A percentile compares a stretch with the other conserved stretches of the same genome.
Evolutionary conservation across 352 stramenopile species (phyloP).

Genomic region (Globisporangium nagaii): DNA sequence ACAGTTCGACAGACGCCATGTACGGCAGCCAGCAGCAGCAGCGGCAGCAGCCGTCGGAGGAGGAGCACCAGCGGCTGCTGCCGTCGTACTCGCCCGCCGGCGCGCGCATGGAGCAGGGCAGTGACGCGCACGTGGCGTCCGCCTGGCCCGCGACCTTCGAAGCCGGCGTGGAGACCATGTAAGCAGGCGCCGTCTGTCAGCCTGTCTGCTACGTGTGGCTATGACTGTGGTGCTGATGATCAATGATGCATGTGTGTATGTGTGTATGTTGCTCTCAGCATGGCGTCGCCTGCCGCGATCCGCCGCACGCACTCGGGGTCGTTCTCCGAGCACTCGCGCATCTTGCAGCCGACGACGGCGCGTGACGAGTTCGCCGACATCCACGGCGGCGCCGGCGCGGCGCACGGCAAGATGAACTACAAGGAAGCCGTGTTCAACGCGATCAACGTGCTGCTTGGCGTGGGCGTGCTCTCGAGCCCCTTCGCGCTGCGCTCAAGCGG

Average conservation of each 20-base stretch:
- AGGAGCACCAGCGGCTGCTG: constrained; percentile 34
- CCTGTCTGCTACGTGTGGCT: neutral
- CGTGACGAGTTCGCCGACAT: neutral
- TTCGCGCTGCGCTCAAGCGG: constrained; percentile 79
- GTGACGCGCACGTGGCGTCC: constrained; percentile 19
- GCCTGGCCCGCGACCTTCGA: constrained; percentile 76
- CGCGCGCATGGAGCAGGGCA: constrained; percentile 22
- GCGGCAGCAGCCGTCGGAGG: neutral
- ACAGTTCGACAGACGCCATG: constrained; percentile 2
- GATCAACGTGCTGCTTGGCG: constrained; percentile 84
- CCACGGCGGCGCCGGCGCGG: constrained; percentile 2
- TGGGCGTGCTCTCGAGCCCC: constrained; percentile 78
- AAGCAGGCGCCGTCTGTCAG: constrained; percentile 4
- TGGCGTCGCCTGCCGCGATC: constrained; percentile 50
- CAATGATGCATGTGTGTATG: neutral
- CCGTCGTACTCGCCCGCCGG: constrained; percentile 62
- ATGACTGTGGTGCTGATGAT: neutral
- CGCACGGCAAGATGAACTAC: constrained; percentile 58
- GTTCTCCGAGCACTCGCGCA: constrained; percentile 36
- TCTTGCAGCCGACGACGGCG: constrained; percentile 22
- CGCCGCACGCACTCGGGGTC: constrained; percentile 25
- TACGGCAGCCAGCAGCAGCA: constrained; percentile 45
- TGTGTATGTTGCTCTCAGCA: constrained; percentile 16
- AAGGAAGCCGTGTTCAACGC: constrained; percentile 76
- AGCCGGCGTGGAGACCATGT: constrained; percentile 53